Evolutionary conservation across 2,329 filamentous ascomycete genomes (phyloP).

Genomic region (Ophiostoma ulmi): DNA sequence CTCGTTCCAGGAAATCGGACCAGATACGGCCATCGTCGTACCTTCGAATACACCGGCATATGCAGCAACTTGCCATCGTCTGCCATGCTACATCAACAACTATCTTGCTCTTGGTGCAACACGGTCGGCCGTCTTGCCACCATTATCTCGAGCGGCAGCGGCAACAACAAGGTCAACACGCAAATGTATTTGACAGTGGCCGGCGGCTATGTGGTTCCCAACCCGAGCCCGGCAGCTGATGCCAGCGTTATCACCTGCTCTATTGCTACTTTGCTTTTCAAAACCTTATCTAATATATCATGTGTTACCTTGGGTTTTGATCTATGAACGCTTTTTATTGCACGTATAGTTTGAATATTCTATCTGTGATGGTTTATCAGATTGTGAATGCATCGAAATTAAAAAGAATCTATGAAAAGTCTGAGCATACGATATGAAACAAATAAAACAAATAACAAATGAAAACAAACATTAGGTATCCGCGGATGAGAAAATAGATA

Average conservation of each 20-base stretch:
- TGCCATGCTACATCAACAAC: constrained; percentile 2
- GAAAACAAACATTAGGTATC: not conserved
- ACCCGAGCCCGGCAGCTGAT: not conserved
- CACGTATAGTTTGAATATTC: too few relatives aligned
- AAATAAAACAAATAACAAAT: too few relatives aligned
- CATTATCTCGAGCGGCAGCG: not conserved
- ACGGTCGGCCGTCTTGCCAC: not conserved
- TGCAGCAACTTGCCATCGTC: not conserved
- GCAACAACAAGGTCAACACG: not conserved
- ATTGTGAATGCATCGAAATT: not conserved
- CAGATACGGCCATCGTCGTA: not conserved
- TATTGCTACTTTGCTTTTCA: not conserved
- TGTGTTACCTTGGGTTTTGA: too few relatives aligned
- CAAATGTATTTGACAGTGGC: not conserved
- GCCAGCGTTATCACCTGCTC: not conserved
- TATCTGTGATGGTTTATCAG: too few relatives aligned
- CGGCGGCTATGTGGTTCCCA: not conserved
- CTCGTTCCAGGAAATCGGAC: not conserved
- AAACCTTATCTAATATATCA: not conserved
- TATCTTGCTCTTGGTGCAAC: not conserved
- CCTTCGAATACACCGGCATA: not conserved
- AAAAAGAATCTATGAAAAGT: too few relatives aligned
- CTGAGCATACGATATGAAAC: too few relatives aligned
- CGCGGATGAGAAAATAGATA: not conserved
- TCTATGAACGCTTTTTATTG: not conserved